Percentiles rank a stretch among this genome's conserved stretches.
Conservation (phyloP, 768 basidiomycete genomes). For the Mycena polygramma region DNA sequence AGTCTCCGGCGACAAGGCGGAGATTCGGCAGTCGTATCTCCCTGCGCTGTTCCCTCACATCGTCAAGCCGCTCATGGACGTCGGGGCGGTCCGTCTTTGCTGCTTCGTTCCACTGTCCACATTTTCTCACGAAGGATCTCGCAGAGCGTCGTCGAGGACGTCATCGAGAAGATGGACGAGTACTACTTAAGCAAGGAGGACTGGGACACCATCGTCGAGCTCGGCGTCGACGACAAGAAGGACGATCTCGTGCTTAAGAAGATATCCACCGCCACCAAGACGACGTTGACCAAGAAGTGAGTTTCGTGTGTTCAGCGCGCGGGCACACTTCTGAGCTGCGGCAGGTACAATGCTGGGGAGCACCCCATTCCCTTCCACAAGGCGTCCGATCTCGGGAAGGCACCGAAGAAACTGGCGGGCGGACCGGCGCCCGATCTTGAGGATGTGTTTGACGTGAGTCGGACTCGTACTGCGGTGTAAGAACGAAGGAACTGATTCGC, state of each 20-base stretch:
- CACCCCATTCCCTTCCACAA: conserved; percentile 98
- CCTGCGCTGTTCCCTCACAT: conserved; percentile 89
- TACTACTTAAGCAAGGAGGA: conserved; percentile 95
- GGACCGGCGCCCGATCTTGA: conserved; percentile 91
- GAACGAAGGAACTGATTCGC: background rate
- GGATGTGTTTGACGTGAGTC: conserved; percentile 86
- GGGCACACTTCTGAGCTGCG: background rate
- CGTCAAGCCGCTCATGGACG: conserved; percentile 81
- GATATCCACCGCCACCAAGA: conserved; percentile 85
- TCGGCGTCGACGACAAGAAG: conserved; percentile 86
- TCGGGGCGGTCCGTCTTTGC: conserved; percentile 67
- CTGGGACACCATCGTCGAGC: conserved; percentile 96
- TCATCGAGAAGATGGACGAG: conserved; percentile 92
- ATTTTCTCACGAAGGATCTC: conserved; percentile 13
- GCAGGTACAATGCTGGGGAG: conserved; percentile 88
- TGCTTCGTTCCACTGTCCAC: background rate
- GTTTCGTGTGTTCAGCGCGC: conserved; percentile 38
- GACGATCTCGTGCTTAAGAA: conserved; percentile 86
- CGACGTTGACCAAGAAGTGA: conserved; percentile 87
- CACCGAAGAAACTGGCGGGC: conserved; percentile 81
- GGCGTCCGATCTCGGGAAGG: conserved; percentile 82
- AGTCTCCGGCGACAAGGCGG: conserved; percentile 89
- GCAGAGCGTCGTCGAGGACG: conserved; percentile 84
- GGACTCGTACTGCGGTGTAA: background rate
- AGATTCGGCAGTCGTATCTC: conserved; percentile 93